These are phyloP conservation scores for Colletotrichum filicis DNA, from an alignment of 2,329 filamentous ascomycete genomes.

Conservation along the genomic window DNA sequence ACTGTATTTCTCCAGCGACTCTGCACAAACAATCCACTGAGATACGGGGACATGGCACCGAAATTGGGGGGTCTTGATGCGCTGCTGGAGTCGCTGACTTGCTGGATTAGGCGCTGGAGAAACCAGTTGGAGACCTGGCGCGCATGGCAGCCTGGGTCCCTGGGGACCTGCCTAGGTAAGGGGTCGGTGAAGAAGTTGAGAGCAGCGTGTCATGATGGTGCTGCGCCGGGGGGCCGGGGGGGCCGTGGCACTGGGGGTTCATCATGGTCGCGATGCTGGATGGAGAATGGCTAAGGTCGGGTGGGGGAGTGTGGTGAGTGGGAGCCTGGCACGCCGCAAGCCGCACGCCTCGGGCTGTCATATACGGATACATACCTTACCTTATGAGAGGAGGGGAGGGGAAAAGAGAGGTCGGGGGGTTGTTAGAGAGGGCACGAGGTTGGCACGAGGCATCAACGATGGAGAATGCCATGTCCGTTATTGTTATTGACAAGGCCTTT, in stretches of 20 bases:
- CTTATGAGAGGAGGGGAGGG: neutral
- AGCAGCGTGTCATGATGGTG: neutral
- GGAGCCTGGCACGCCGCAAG: too few species aligned
- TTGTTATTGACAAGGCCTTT: neutral
- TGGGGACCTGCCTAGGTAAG: neutral
- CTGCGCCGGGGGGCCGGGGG: neutral
- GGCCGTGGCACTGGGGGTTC: neutral
- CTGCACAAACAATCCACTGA: constrained; percentile 1
- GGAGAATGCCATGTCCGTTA: neutral
- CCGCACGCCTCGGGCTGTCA: too few species aligned
- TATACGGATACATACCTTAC: too few species aligned
- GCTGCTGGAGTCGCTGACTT: constrained; percentile 13
- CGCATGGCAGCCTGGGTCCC: neutral
- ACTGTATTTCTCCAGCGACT: constrained; percentile 16
- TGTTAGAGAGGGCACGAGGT: neutral
- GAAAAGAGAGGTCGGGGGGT: neutral
- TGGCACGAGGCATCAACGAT: constrained; percentile 14
- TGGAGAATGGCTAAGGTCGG: neutral
- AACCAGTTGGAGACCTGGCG: neutral
- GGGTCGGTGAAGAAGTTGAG: constrained; percentile 4
- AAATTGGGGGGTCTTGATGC: constrained; percentile 12
- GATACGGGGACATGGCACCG: constrained; percentile 10
- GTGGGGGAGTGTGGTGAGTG: neutral
- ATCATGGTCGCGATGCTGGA: neutral
- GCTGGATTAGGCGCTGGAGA: constrained; percentile 17